Evolutionary conservation across 2,329 filamentous ascomycete species (phyloP).

Genomic region (Diplodia corticola): DNA sequence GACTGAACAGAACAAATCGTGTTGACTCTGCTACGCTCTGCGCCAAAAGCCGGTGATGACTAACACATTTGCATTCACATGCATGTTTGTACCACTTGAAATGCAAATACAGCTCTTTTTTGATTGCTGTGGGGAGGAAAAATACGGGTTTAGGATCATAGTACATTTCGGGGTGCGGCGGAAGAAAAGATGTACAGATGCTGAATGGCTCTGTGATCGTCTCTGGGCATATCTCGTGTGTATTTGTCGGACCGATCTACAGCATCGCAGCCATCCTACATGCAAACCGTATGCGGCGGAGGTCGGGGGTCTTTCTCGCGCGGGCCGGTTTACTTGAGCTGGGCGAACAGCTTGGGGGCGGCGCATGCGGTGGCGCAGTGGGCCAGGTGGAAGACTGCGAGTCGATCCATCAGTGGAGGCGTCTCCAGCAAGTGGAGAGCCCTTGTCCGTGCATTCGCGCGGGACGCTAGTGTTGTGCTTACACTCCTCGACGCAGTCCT

Average conservation of each 20-base stretch:
- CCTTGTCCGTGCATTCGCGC: neutral
- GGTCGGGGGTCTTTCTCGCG: neutral
- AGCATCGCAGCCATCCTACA: conserved; percentile 5
- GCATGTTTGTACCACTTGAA: neutral
- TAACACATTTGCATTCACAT: neutral
- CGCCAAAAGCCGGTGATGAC: neutral
- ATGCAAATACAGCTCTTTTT: conserved; percentile 13
- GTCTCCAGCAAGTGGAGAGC: neutral
- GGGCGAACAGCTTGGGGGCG: conserved; percentile 90
- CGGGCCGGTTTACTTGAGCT: conserved; percentile 71
- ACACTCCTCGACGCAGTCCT: conserved; percentile 99
- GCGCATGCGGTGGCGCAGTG: conserved; percentile 94
- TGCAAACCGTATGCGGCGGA: neutral
- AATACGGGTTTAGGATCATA: conserved; percentile 9
- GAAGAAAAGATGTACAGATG: conserved; percentile 9
- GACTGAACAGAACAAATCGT: neutral
- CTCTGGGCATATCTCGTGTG: conserved; percentile 16
- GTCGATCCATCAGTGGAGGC: conserved; percentile 14
- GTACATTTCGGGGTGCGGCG: conserved; percentile 17
- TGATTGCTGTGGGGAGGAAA: conserved; percentile 1
- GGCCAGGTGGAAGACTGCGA: conserved; percentile 91
- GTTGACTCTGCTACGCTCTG: neutral
- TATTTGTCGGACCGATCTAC: conserved; percentile 20
- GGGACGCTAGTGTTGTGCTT: conserved; percentile 49
- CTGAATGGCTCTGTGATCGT: conserved; percentile 10